Conservation (phyloP, 352 stramenopile genomes). For the Globisporangium cylindrosporum region DNA sequence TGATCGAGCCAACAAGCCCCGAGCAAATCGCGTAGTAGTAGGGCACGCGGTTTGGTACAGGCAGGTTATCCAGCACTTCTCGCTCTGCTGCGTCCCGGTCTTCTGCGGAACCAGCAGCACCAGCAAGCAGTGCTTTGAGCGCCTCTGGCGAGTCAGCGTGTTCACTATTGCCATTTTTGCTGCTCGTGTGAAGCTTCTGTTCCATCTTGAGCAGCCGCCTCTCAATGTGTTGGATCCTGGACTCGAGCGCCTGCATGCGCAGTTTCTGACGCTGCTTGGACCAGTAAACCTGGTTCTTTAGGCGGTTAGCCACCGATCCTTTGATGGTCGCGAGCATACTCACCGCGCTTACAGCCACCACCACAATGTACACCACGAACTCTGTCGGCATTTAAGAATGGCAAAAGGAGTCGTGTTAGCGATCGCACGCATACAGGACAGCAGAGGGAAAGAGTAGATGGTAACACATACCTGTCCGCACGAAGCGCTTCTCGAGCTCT, state of each 20-base stretch:
- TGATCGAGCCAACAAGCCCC: constrained; percentile 82
- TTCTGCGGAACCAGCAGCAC: background rate
- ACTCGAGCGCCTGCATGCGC: constrained; percentile 72
- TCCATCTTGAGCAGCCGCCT: constrained; percentile 67
- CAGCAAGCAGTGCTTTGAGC: constrained; percentile 7
- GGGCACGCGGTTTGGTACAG: constrained; percentile 43
- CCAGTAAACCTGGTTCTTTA: constrained; percentile 85
- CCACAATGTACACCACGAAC: constrained; percentile 79
- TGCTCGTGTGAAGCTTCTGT: constrained; percentile 40
- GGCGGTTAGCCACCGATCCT: constrained; percentile 73
- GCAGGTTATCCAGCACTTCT: background rate
- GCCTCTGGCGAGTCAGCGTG: background rate
- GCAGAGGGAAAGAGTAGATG: background rate
- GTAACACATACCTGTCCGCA: constrained; percentile 46
- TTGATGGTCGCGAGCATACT: constrained; percentile 89
- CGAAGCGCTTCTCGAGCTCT: constrained; percentile 81
- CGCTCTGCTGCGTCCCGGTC: background rate
- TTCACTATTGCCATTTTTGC: constrained; percentile 2
- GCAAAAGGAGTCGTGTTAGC: background rate
- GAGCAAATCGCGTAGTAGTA: constrained; percentile 88
- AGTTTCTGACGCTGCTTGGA: constrained; percentile 81
- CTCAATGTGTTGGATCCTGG: constrained; percentile 67
- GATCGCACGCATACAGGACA: background rate
- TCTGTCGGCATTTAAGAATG: constrained; percentile 18
- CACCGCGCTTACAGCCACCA: constrained; percentile 66